These are phyloP conservation scores for Leishmania tarentolae DNA, from an alignment of 208 protist species.

Conservation along the genomic window DNA sequence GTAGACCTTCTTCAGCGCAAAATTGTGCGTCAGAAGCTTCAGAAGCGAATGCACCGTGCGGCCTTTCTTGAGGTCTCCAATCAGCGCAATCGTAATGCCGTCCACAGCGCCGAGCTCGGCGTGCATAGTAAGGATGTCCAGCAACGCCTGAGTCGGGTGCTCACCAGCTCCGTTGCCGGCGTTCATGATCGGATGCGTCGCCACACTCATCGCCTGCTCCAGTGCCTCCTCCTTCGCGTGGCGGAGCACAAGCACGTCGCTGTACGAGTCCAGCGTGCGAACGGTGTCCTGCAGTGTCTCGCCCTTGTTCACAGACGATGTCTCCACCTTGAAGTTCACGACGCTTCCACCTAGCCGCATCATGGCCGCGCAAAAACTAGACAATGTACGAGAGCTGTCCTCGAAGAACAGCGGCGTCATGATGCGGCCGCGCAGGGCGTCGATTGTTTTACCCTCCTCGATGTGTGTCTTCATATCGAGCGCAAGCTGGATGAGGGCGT, in stretches of 20 bases:
- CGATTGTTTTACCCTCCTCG: conserved; percentile 53
- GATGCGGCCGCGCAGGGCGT: conserved; percentile 65
- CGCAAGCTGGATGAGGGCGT: conserved; percentile 64
- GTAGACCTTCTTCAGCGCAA: conserved; percentile 76
- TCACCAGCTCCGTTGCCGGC: conserved; percentile 97
- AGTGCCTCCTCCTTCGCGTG: conserved; percentile 93
- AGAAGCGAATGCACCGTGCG: conserved; percentile 97
- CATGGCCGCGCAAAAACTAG: conserved; percentile 86
- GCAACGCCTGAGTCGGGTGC: conserved; percentile 98
- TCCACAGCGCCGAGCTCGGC: conserved; percentile 93
- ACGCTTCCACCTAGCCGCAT: conserved; percentile 79
- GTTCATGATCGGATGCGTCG: conserved; percentile 94
- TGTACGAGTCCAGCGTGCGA: conserved; percentile 88
- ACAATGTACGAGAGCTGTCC: conserved; percentile 79
- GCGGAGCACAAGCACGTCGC: conserved; percentile 96
- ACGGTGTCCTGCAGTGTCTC: conserved; percentile 87
- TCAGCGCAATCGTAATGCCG: conserved; percentile 93
- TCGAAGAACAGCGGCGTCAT: conserved; percentile 91
- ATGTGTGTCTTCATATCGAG: conserved; percentile 49
- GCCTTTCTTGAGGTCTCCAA: conserved; percentile 98
- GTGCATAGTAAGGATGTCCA: conserved; percentile 97
- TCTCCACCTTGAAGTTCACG: conserved; percentile 80
- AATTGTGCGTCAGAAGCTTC: conserved; percentile 91
- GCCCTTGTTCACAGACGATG: conserved; percentile 85
- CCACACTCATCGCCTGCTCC: conserved; percentile 58